Percentiles rank a stretch among this genome's conserved stretches.
Conservation (phyloP, 176 grass and related monocot species). For the Oryza meridionalis region DNA sequence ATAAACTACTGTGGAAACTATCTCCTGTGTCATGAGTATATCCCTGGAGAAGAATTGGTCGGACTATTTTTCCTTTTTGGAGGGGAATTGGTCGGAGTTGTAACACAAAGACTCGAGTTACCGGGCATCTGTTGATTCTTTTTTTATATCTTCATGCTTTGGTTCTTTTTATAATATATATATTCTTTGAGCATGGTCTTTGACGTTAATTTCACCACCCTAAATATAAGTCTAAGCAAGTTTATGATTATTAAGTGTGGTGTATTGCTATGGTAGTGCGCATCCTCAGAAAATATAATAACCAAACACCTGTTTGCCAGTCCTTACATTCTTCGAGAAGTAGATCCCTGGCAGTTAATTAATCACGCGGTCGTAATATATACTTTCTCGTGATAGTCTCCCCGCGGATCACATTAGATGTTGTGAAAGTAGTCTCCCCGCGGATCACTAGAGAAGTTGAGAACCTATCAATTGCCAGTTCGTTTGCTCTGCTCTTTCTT, state of each 20-base stretch:
- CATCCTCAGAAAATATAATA: not conserved
- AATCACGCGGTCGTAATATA: not conserved
- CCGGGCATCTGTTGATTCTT: slow-evolving; percentile 24
- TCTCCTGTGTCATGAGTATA: not conserved
- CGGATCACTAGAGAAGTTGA: not conserved
- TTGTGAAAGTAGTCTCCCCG: not conserved
- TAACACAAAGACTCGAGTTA: slow-evolving; percentile 7
- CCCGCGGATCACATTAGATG: not conserved
- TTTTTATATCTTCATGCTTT: slow-evolving; percentile 31
- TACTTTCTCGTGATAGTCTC: not conserved
- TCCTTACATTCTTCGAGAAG: not conserved
- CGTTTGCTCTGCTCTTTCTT: not conserved
- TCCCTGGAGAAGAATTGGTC: not conserved
- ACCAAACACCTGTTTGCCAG: not conserved
- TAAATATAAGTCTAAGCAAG: not conserved
- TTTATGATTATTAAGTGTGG: not conserved
- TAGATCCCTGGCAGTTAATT: not conserved
- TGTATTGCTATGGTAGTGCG: not conserved
- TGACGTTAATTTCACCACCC: not conserved
- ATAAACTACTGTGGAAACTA: not conserved
- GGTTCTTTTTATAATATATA: not conserved
- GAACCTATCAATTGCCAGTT: not conserved
- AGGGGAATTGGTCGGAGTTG: not conserved
- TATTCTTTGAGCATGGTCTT: not conserved
- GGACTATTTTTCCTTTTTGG: not conserved